Conservation (phyloP, 148 eudicot genomes). For the Fallopia convolvulus region DNA sequence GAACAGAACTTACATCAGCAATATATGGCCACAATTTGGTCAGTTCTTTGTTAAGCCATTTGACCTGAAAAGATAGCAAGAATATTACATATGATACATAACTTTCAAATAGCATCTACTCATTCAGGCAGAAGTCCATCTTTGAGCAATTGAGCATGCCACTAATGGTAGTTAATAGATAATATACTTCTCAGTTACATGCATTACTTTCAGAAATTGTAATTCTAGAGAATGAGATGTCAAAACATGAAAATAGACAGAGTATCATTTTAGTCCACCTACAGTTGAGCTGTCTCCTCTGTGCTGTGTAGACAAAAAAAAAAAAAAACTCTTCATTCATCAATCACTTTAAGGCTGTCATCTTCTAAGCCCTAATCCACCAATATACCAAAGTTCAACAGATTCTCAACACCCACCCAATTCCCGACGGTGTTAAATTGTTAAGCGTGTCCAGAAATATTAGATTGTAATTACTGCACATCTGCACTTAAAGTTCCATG, state of each 20-base stretch:
- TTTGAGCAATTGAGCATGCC: background rate
- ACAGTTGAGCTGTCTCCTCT: background rate
- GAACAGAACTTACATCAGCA: slow-evolving; percentile 71
- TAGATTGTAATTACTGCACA: background rate
- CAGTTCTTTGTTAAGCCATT: slow-evolving; percentile 86
- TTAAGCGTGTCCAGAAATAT: background rate
- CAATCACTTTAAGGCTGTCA: background rate
- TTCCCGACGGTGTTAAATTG: background rate
- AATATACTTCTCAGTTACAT: background rate
- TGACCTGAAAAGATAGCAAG: slow-evolving; percentile 49
- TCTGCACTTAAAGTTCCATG: background rate
- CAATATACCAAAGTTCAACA: background rate
- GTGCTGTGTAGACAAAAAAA: background rate
- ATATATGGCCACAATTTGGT: slow-evolving; percentile 88
- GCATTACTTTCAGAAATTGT: background rate
- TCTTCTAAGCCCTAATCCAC: background rate
- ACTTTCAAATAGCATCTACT: background rate
- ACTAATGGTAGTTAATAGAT: background rate
- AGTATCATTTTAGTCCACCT: background rate
- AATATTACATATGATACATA: background rate
- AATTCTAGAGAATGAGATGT: background rate
- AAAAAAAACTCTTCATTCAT: background rate
- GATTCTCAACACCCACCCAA: background rate
- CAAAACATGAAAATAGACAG: background rate
- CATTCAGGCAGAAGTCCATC: background rate